A percentile compares a stretch with the other conserved stretches of the same genome.
phyloP scores from a whole-genome alignment of 129 eudicot genomes.

The Centella asiatica region DNA sequence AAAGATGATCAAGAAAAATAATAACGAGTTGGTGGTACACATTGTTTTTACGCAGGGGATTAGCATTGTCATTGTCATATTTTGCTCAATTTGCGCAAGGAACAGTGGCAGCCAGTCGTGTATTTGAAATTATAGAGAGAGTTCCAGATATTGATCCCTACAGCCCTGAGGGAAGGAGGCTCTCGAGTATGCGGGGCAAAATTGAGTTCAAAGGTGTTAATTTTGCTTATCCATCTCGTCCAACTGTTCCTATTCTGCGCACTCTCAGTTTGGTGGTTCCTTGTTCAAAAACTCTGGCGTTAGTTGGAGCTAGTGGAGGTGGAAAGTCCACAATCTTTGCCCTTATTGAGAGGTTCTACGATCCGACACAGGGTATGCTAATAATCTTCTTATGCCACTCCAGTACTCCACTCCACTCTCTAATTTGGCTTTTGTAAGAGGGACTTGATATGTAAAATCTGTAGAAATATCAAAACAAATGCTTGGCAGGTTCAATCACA shows the following conservation, averaged over 20 bases:
- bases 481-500: constrained; percentile 59
- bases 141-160: constrained; percentile 67
- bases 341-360: constrained; percentile 78
- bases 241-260: constrained; percentile 71
- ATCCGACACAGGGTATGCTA: constrained; percentile 76
- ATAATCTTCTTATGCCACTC: too few relatives aligned
- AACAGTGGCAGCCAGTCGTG: constrained; percentile 72
- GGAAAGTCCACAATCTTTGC: constrained; percentile 94
- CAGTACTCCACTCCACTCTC: too few relatives aligned
- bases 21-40: neutral
- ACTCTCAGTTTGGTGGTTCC: constrained; percentile 69
- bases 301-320: constrained; percentile 95
- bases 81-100: constrained; percentile 83
- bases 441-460: too few relatives aligned
- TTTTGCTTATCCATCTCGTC: constrained; percentile 91
- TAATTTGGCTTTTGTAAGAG: too few relatives aligned
- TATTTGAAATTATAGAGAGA: constrained; percentile 74
- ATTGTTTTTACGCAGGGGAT: constrained; percentile 38
- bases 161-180: constrained; percentile 39
- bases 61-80: constrained; percentile 60
- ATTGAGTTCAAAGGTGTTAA: constrained; percentile 77
- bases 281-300: constrained; percentile 86
- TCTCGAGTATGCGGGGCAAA: constrained; percentile 63
- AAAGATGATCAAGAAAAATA: too few relatives aligned
- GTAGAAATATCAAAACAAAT: neutral